Conservation (phyloP, 176 grass and related monocot species). For the Carex kokanica region DNA sequence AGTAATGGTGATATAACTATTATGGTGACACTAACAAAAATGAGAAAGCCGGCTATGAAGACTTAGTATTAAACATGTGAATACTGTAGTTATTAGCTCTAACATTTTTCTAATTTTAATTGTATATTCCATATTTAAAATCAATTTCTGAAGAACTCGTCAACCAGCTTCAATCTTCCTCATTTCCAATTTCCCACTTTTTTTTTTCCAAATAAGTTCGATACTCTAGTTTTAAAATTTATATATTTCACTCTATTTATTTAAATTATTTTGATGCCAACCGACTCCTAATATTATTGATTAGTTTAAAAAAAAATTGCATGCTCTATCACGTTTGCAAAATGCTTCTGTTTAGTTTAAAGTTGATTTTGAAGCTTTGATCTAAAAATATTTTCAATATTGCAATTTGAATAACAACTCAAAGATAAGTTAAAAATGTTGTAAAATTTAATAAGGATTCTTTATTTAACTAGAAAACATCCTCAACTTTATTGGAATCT, state of each 20-base stretch:
- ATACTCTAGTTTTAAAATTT: no score
- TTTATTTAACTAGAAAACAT: neutral
- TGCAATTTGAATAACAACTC: no score
- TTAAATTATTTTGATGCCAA: no score
- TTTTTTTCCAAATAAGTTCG: no score
- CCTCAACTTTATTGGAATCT: neutral
- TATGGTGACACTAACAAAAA: neutral
- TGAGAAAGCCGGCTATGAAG: neutral
- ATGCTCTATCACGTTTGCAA: no score
- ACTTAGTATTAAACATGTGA: neutral
- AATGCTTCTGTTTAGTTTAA: no score
- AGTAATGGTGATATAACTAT: neutral
- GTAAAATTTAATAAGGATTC: no score
- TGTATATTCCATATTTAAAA: neutral
- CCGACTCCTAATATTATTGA: no score
- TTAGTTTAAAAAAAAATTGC: neutral
- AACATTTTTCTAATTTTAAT: neutral
- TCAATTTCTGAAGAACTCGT: neutral
- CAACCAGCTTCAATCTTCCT: no score
- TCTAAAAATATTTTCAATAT: neutral
- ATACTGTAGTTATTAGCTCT: neutral
- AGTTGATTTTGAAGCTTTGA: neutral
- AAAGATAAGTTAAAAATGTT: no score
- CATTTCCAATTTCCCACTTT: no score
- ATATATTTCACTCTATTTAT: no score